Evolutionary conservation across 2,329 filamentous ascomycete genomes (phyloP).

Genomic region (Sphaceloma murrayae): DNA sequence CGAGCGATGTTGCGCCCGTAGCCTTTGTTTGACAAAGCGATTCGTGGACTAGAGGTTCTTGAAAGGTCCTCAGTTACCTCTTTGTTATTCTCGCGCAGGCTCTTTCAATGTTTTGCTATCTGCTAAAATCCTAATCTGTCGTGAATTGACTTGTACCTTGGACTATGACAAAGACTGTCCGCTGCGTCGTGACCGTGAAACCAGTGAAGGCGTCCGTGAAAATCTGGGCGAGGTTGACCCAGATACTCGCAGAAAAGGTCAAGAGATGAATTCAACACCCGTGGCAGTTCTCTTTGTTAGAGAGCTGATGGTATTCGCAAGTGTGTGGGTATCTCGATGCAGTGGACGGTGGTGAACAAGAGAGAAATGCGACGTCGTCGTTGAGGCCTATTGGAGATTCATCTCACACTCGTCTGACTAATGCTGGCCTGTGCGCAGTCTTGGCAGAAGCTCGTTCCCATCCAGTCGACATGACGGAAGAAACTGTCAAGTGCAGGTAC

Average conservation of each 20-base stretch:
- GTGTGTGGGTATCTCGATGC: constrained; percentile 7
- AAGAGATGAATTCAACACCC: constrained; percentile 17
- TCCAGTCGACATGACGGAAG: constrained; percentile 9
- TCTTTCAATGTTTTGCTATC: constrained; percentile 8
- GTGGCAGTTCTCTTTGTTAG: constrained; percentile 11
- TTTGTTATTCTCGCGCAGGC: no score
- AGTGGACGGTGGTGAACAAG: constrained; percentile 11
- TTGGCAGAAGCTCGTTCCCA: constrained; percentile 15
- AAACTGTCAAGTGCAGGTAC: constrained; percentile 3
- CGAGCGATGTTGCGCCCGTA: no score
- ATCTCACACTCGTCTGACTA: background rate
- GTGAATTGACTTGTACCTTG: constrained; percentile 5
- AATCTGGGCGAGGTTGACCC: constrained; percentile 22
- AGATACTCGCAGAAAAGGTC: constrained; percentile 31
- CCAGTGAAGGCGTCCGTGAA: constrained; percentile 56
- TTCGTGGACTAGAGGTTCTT: no score
- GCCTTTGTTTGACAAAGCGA: no score
- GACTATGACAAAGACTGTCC: background rate
- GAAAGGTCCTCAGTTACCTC: no score
- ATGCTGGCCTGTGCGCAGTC: constrained; percentile 7
- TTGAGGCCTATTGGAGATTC: no score
- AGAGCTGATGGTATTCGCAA: background rate
- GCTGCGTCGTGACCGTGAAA: constrained; percentile 27
- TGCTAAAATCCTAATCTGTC: constrained; percentile 6
- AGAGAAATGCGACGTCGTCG: no score